Conservation (phyloP, 116 monocot species). For the Zostera marina region DNA sequence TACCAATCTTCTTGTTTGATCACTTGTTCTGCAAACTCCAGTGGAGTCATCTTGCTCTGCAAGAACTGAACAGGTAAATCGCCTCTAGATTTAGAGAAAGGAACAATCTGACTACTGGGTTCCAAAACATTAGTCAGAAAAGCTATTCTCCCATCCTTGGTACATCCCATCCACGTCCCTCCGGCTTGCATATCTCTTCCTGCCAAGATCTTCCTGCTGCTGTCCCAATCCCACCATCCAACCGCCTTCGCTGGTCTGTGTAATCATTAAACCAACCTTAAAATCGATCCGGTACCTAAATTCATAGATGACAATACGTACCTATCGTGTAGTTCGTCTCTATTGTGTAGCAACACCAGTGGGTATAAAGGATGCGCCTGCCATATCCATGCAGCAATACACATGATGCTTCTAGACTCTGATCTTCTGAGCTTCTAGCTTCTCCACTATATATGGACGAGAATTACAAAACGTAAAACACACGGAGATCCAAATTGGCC, state of each 20-base stretch:
- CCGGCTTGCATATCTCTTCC: slow-evolving; percentile 66
- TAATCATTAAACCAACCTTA: too few relatives aligned
- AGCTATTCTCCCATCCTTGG: slow-evolving; percentile 54
- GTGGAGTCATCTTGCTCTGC: slow-evolving; percentile 56
- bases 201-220: slow-evolving; percentile 39
- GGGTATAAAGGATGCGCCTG: slow-evolving; percentile 42
- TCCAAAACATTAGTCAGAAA: slow-evolving; percentile 81
- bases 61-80: slow-evolving; percentile 65
- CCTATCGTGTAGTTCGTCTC: slow-evolving; percentile 57
- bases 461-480: too few relatives aligned
- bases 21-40: slow-evolving; percentile 53
- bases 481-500: too few relatives aligned
- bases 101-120: slow-evolving; percentile 17
- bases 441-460: too few relatives aligned
- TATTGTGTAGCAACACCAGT: slow-evolving; percentile 38
- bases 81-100: slow-evolving; percentile 43
- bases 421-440: too few relatives aligned
- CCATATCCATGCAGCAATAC: slow-evolving; percentile 52
- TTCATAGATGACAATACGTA: not conserved
- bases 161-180: slow-evolving; percentile 85
- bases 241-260: slow-evolving; percentile 57
- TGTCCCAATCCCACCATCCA: slow-evolving; percentile 62
- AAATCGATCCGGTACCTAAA: not conserved
- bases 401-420: too few relatives aligned
- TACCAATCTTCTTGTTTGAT: slow-evolving; percentile 46